These are phyloP conservation scores for Fragosphaeria purpurea DNA, from an alignment of 2,329 filamentous ascomycete species.

Conservation along the genomic window DNA sequence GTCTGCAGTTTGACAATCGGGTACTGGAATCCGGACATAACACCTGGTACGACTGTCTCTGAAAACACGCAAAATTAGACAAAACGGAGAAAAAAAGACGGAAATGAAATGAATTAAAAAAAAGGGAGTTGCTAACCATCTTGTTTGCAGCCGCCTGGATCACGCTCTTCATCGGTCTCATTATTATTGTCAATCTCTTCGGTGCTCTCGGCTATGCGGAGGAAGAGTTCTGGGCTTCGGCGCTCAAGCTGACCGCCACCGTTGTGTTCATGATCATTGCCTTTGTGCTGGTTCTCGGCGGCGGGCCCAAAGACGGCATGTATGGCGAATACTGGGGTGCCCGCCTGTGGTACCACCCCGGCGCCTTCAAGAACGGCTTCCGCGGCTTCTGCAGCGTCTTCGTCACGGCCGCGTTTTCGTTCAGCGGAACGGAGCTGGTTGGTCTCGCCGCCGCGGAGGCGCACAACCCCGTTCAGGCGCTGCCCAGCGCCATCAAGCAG, in stretches of 20 bases:
- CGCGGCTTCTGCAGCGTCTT: constrained; percentile 64
- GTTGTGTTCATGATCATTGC: constrained; percentile 55
- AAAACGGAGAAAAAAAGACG: too few relatives aligned
- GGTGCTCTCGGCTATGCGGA: constrained; percentile 46
- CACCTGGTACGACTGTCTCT: constrained; percentile 18
- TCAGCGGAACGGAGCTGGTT: constrained; percentile 65
- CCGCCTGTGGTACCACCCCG: constrained; percentile 38
- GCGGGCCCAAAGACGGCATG: constrained; percentile 40
- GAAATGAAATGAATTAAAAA: too few relatives aligned
- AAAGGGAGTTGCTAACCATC: too few relatives aligned
- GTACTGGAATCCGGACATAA: constrained; percentile 38
- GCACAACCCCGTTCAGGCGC: constrained; percentile 56
- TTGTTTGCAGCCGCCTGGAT: constrained; percentile 38
- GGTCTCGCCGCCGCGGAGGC: constrained; percentile 65
- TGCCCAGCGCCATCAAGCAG: constrained; percentile 79
- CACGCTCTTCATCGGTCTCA: constrained; percentile 41
- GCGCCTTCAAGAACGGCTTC: constrained; percentile 61
- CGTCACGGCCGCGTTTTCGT: constrained; percentile 64
- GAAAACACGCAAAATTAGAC: too few relatives aligned
- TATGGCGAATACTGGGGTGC: constrained; percentile 40
- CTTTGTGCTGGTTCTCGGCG: constrained; percentile 48
- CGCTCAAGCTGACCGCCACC: constrained; percentile 48
- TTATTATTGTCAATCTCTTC: constrained; percentile 46
- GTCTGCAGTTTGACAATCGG: constrained; percentile 37
- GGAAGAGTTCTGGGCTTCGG: constrained; percentile 50